Conservation (phyloP, 2,329 filamentous ascomycete species). For the Grosmannia penicillata region DNA sequence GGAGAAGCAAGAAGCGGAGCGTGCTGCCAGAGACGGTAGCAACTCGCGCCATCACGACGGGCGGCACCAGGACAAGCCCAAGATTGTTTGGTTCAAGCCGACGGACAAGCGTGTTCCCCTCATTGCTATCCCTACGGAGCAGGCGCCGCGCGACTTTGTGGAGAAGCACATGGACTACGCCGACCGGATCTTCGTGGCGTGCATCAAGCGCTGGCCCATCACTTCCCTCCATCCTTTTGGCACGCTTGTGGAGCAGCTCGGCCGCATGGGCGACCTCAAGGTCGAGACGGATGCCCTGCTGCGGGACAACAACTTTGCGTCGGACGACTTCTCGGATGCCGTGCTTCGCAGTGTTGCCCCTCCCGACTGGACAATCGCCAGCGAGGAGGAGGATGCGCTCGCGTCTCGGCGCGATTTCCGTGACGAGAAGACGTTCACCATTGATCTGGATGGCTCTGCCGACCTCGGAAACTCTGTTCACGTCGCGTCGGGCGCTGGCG, state of each 20-base stretch:
- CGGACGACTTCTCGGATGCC: constrained; percentile 94
- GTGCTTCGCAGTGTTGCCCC: constrained; percentile 85
- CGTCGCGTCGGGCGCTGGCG: constrained; percentile 69
- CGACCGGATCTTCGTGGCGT: constrained; percentile 95
- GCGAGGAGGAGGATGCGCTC: constrained; percentile 64
- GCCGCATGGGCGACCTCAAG: constrained; percentile 92
- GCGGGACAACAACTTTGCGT: constrained; percentile 96
- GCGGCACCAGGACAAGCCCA: constrained; percentile 87
- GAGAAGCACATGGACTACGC: constrained; percentile 97
- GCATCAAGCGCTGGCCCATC: constrained; percentile 99
- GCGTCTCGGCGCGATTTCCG: constrained; percentile 79
- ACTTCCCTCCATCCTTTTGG: constrained; percentile 98
- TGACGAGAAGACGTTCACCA: constrained; percentile 74
- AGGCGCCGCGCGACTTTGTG: constrained; percentile 93
- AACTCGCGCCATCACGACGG: constrained; percentile 60
- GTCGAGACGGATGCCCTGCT: constrained; percentile 95
- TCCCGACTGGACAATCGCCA: constrained; percentile 77
- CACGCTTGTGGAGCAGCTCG: constrained; percentile 91
- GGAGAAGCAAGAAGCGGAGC: constrained; percentile 97
- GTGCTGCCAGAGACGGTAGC: constrained; percentile 69
- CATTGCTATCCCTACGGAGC: constrained; percentile 95
- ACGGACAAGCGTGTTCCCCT: constrained; percentile 97
- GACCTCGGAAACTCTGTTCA: constrained; percentile 90
- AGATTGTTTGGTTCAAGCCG: constrained; percentile 99
- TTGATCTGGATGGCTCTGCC: constrained; percentile 76